phyloP scores from a whole-genome alignment of 768 basidiomycete species.

The Rhodotorula toruloides region DNA sequence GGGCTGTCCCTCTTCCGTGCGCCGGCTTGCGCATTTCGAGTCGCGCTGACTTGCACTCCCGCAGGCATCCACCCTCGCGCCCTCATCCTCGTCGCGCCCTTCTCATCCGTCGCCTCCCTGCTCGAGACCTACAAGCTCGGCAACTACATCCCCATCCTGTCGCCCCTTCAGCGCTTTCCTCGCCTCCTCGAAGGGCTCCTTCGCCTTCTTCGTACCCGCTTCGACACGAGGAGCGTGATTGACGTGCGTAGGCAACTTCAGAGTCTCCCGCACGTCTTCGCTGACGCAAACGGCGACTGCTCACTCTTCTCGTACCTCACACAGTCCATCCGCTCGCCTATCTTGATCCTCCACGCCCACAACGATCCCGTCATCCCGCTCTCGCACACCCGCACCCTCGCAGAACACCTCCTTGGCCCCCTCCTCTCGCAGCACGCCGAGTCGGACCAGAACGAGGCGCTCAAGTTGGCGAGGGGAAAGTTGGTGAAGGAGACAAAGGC shows the following conservation, averaged over 20 bases:
- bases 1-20: background rate
- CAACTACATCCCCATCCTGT: conserved; percentile 29
- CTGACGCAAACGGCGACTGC: background rate
- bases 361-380: conserved; percentile 34
- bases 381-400: conserved; percentile 17
- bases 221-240: conserved; percentile 28
- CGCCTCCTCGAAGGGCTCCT: conserved; percentile 14
- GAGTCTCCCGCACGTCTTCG: background rate
- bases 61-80: conserved; percentile 15
- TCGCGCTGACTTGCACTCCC: background rate
- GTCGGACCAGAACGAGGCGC: background rate
- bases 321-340: conserved; percentile 15
- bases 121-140: conserved; percentile 27
- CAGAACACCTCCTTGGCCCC: conserved; percentile 6
- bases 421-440: background rate
- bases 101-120: conserved; percentile 27
- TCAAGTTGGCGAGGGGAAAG: background rate
- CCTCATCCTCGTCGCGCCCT: conserved; percentile 35
- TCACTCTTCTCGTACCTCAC: background rate
- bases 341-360: conserved; percentile 35
- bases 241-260: background rate
- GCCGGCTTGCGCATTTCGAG: no score
- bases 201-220: conserved; percentile 11
- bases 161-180: conserved; percentile 16
- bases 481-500: conserved; percentile 6